phyloP scores from a whole-genome alignment of 768 basidiomycete species.

The Tulasnella sp. region DNA sequence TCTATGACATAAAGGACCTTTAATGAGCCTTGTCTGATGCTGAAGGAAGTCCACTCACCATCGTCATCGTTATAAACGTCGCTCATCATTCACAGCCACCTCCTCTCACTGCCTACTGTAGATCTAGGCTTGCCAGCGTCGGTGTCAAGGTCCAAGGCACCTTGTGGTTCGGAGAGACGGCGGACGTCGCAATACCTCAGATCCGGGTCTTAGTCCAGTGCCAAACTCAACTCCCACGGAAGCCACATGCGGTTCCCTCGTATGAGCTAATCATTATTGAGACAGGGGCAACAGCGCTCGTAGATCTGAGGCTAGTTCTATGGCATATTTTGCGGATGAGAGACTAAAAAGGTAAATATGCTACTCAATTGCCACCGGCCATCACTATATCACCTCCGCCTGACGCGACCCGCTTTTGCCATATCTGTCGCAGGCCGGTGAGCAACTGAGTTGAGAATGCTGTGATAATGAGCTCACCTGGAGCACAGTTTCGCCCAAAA shows the following conservation, averaged over 20 bases:
- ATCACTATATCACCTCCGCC: background rate
- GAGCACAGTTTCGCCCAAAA: conserved; percentile 89
- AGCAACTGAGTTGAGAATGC: background rate
- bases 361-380: background rate
- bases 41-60: background rate
- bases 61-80: background rate
- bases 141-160: background rate
- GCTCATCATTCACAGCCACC: background rate
- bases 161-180: background rate
- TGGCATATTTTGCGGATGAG: too few relatives aligned
- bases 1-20: background rate
- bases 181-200: background rate
- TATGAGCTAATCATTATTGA: too few relatives aligned
- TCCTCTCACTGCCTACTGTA: background rate
- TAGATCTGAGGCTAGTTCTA: too few relatives aligned
- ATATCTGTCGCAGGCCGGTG: background rate
- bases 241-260: background rate
- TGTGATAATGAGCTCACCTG: conserved; percentile 46
- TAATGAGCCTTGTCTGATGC: background rate
- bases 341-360: too few relatives aligned
- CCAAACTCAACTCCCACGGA: background rate
- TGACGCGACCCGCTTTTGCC: background rate
- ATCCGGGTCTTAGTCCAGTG: background rate
- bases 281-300: too few relatives aligned
- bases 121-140: background rate